phyloP scores from a whole-genome alignment of 176 grass and related monocot genomes.

The Phoenix roebelenii region DNA sequence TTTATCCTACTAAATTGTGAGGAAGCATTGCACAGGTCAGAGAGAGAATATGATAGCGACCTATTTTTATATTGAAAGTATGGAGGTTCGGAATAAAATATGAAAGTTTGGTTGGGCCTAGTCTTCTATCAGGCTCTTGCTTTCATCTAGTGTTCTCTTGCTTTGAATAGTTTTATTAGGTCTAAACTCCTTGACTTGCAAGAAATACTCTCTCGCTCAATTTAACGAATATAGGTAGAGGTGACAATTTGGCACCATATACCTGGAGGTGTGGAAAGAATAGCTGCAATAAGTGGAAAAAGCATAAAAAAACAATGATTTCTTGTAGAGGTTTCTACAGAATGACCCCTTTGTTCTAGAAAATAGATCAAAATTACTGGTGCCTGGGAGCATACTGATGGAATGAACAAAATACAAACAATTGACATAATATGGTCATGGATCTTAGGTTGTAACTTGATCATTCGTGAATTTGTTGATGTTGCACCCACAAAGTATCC shows the following conservation, averaged over 20 bases:
- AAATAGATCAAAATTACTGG: not conserved
- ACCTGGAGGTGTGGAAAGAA: not conserved
- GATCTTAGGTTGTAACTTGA: not conserved
- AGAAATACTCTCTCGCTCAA: no score
- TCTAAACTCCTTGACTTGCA: no score
- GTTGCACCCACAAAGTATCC: not conserved
- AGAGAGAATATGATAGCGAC: no score
- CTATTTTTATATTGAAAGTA: no score
- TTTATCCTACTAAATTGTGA: no score
- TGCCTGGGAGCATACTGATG: not conserved
- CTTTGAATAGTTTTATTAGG: no score
- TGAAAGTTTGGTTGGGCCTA: no score
- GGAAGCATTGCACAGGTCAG: no score
- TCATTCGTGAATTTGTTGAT: not conserved
- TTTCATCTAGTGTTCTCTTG: no score
- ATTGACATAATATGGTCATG: not conserved
- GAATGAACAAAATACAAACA: not conserved
- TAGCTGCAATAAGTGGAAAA: not conserved
- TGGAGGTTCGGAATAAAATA: no score
- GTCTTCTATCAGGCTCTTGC: no score
- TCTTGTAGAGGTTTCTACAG: not conserved
- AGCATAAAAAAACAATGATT: not conserved
- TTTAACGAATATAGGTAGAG: not conserved
- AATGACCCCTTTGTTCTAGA: not conserved
- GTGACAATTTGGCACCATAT: not conserved